Base-by-base conservation (phyloP, 176 grass and related monocot genomes). In the Dendrocalamus sinicus region DNA sequence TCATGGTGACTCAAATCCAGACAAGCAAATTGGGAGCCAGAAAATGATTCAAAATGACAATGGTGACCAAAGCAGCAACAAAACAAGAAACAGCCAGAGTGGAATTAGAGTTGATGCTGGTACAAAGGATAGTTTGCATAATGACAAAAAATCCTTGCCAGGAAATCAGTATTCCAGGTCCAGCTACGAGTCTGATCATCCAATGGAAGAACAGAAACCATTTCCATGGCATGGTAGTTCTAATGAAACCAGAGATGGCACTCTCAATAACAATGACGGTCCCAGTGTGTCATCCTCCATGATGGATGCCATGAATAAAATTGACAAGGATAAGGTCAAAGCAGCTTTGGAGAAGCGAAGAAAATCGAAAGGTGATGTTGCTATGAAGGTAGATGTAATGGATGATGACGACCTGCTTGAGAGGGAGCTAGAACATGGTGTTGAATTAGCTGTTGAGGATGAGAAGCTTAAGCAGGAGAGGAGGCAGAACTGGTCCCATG, bases 361-460 rank as follows among this genome's bases (percentile, higher is more conserved):
- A 72, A 98, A 95, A 82, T 82, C 77, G 20, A 92, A 89, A 86
- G 86, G 80, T 73, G 91, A 90, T 32, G 78, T 90, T 80, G 70
- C 89, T 46, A 82, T 57, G 83, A 98, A 93, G 55, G 66, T 80
- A 69, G 90, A 95, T 90, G 17, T 87, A 40, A 81, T 95, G 24
- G 89, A 98, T 88, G 95, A 98, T 66, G 95, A 97, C 16, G 93
- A 98, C 70, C 73, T 93, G 67, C 92, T 98, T 59, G 95, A 98
- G 91, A 93, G 91, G 73, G 93, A 98, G 67, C 76, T 98, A 73
- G 95, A 98, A 76, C 91, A 95, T 86, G 95, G 89, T 72, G 85
- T 98, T 71, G 95, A 98, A 78, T 91, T 95, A 75, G 93, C 95
- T 86, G 88, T 81, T 72, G 89, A 91, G 76, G 93, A 87, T 80